These are phyloP conservation scores for Colletotrichum magnum DNA, from an alignment of 2,329 filamentous ascomycete genomes.

Conservation along the genomic window DNA sequence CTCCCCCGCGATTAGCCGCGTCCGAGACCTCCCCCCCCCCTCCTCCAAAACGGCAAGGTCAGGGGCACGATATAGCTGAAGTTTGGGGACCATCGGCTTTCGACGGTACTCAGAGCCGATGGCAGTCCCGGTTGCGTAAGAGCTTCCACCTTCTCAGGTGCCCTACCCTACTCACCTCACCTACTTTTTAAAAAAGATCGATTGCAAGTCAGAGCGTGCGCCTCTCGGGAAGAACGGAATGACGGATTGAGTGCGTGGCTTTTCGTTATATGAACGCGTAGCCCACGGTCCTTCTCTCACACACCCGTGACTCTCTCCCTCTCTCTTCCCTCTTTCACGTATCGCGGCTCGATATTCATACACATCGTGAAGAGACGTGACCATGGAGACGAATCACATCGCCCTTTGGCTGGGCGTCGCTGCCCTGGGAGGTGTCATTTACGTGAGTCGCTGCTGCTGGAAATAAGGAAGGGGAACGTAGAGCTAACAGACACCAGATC, in stretches of 20 bases:
- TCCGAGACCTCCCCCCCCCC: too few species aligned
- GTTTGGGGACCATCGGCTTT: constrained; percentile 14
- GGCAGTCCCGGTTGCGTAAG: too few species aligned
- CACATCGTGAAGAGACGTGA: neutral
- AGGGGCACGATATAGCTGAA: neutral
- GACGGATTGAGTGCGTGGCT: neutral
- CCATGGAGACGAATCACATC: constrained; percentile 51
- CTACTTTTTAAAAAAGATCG: too few species aligned
- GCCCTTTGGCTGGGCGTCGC: constrained; percentile 57
- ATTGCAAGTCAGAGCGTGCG: too few species aligned
- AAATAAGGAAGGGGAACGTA: neutral
- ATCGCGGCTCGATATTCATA: neutral
- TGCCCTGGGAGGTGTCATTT: constrained; percentile 53
- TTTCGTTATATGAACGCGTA: neutral
- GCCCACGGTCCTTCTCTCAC: too few species aligned
- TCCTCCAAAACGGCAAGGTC: constrained; percentile 9
- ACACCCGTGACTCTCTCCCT: too few species aligned
- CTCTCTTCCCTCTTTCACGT: neutral
- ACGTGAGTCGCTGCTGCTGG: constrained; percentile 51
- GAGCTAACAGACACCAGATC: constrained; percentile 48
- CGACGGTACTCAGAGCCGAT: too few species aligned
- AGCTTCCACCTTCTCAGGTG: too few species aligned
- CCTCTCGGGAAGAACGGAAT: neutral
- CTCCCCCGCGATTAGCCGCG: constrained; percentile 19
- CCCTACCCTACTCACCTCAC: too few species aligned